Percentiles rank a stretch among this genome's conserved stretches.
Evolutionary conservation across 2,329 filamentous ascomycete species (phyloP).

Genomic region (Colletotrichum navitas): DNA sequence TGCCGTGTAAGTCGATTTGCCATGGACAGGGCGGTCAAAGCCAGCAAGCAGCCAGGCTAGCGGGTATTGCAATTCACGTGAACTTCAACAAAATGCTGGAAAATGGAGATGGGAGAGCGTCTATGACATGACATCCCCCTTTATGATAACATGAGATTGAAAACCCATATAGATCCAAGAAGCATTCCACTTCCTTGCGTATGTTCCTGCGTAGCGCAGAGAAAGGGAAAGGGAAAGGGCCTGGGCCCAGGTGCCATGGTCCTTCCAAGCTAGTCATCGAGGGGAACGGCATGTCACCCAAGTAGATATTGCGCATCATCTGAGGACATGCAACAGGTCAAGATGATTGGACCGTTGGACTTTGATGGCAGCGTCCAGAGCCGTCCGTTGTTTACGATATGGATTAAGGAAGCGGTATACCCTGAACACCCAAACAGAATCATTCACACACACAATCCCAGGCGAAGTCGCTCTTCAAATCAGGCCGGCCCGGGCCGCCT

Average conservation of each 20-base stretch:
- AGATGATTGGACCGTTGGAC: not conserved
- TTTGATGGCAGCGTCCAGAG: not conserved
- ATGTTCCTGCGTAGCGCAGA: not conserved
- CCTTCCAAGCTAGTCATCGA: not conserved
- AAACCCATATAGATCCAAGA: not conserved
- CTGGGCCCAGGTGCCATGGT: not conserved
- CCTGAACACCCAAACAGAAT: conserved; percentile 35
- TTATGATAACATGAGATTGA: not conserved
- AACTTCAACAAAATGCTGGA: not conserved
- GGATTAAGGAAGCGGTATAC: conserved; percentile 36
- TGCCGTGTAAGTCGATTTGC: conserved; percentile 10
- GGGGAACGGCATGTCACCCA: not conserved
- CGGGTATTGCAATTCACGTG: not conserved
- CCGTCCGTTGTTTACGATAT: not conserved
- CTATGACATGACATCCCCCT: not conserved
- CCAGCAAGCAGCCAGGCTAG: not conserved
- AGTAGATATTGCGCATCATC: not conserved
- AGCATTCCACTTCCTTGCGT: not conserved
- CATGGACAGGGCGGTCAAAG: not conserved
- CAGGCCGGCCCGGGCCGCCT: conserved; percentile 41
- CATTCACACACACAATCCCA: conserved; percentile 6
- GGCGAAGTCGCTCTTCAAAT: conserved; percentile 21
- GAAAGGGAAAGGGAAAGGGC: not conserved
- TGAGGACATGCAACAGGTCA: not conserved
- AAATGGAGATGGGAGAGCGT: not conserved